These are phyloP conservation scores for Penicillium cataractarum DNA, from an alignment of 495 filamentous ascomycete genomes.

Conservation along the genomic window DNA sequence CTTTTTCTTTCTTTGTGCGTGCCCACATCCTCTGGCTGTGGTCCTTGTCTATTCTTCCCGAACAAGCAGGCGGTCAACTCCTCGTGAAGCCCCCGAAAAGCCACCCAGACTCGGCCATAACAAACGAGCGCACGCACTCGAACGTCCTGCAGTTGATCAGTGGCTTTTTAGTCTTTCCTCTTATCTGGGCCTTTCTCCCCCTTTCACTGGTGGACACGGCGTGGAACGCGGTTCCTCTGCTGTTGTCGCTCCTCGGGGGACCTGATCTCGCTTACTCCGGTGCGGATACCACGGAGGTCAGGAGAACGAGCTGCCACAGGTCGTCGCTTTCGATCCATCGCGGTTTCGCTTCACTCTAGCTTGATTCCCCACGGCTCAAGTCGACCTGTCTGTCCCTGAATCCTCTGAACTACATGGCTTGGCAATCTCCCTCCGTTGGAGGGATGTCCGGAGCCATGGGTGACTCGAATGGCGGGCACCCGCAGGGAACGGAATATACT, in stretches of 20 bases:
- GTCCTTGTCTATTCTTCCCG: background rate
- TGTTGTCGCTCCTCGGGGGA: slow-evolving; percentile 24
- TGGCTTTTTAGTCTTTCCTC: slow-evolving; percentile 17
- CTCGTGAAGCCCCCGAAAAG: slow-evolving; percentile 18
- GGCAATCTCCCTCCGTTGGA: slow-evolving; percentile 64
- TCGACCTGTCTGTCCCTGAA: slow-evolving; percentile 3
- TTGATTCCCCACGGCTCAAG: background rate
- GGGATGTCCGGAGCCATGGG: slow-evolving; percentile 58
- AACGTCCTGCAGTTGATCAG: slow-evolving; percentile 18
- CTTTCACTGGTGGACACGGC: slow-evolving; percentile 17
- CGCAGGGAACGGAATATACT: slow-evolving; percentile 94
- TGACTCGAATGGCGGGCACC: slow-evolving; percentile 61
- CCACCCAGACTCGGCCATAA: slow-evolving; percentile 30
- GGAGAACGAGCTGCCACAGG: slow-evolving; percentile 30
- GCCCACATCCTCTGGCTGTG: background rate
- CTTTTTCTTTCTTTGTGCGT: background rate
- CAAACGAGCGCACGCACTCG: slow-evolving; percentile 25
- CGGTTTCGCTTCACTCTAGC: background rate
- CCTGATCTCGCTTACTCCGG: slow-evolving; percentile 25
- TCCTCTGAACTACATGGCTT: slow-evolving; percentile 53
- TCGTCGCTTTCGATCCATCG: slow-evolving; percentile 9
- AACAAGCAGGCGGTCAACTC: background rate
- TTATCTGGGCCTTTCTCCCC: slow-evolving; percentile 5
- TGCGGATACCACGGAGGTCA: slow-evolving; percentile 30
- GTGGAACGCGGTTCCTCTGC: slow-evolving; percentile 28